phyloP scores from a whole-genome alignment of 768 basidiomycete species.

The Gelatoporia subvermispora region DNA sequence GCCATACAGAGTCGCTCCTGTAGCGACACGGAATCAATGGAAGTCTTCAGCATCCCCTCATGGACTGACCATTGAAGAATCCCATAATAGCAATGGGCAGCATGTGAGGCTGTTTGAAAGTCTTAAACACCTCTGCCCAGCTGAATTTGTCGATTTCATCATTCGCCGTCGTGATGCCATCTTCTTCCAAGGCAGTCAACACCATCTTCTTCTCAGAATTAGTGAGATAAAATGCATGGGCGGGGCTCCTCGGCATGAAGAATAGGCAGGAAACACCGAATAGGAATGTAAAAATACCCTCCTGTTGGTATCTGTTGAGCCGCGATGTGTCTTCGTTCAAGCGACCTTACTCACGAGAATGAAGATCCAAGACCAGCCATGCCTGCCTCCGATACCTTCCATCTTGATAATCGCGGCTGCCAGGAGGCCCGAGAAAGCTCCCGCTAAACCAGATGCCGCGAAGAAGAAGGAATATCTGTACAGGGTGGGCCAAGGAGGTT shows the following conservation, averaged over 20 bases:
- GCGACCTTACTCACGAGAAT: slow-evolving; percentile 36
- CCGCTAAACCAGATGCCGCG: slow-evolving; percentile 42
- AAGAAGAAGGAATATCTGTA: slow-evolving; percentile 35
- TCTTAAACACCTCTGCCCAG: slow-evolving; percentile 49
- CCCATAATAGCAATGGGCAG: slow-evolving; percentile 44
- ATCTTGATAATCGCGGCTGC: slow-evolving; percentile 58
- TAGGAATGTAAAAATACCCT: slow-evolving; percentile 59
- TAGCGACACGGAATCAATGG: not conserved
- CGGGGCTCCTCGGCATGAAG: slow-evolving; percentile 34
- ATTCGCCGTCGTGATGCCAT: slow-evolving; percentile 32
- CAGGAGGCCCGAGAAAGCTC: slow-evolving; percentile 61
- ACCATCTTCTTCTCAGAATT: not conserved
- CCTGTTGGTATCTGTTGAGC: slow-evolving; percentile 20
- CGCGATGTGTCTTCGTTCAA: not conserved
- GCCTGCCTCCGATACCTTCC: slow-evolving; percentile 44
- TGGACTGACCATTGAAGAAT: slow-evolving; percentile 50
- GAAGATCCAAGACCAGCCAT: slow-evolving; percentile 69
- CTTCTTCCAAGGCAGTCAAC: not conserved
- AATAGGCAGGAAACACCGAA: slow-evolving; percentile 50
- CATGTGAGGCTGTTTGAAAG: slow-evolving; percentile 50
- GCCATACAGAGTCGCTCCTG: slow-evolving; percentile 16
- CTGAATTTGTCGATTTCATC: slow-evolving; percentile 42
- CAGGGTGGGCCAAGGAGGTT: slow-evolving; percentile 34
- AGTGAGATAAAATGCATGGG: slow-evolving; percentile 3
- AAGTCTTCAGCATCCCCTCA: not conserved